Evolutionary conservation across 164 flowering plant genomes (phyloP).

Genomic region (Vitis rotundifolia): DNA sequence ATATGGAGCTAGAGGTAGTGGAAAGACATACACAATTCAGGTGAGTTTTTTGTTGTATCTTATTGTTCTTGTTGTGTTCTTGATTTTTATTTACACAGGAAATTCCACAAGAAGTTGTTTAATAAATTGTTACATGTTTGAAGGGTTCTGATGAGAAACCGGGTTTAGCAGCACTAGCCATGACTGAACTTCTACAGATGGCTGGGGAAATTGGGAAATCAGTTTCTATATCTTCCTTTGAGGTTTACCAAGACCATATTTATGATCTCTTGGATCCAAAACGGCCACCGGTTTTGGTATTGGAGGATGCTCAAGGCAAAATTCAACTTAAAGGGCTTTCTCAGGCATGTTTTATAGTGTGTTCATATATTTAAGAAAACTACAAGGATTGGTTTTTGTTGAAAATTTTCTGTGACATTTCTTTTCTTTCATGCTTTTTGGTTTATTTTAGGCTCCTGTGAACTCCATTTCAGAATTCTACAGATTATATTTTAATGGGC

Average conservation of each 20-base stretch:
- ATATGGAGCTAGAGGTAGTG: conserved; percentile 72
- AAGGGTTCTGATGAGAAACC: conserved; percentile 60
- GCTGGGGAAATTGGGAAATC: conserved; percentile 32
- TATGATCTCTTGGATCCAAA: conserved; percentile 55
- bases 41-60: conserved; percentile 21
- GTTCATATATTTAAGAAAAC: background rate
- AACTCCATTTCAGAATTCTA: conserved; percentile 57
- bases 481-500: conserved; percentile 27
- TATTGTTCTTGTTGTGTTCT: background rate
- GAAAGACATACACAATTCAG: conserved; percentile 67
- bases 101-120: background rate
- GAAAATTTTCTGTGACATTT: background rate
- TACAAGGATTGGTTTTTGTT: background rate
- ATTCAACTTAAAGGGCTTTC: conserved; percentile 73
- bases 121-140: background rate
- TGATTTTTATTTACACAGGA: background rate
- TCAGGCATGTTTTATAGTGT: conserved; percentile 35
- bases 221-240: conserved; percentile 57
- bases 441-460: conserved; percentile 47
- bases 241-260: conserved; percentile 51
- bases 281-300: conserved; percentile 35
- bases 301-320: conserved; percentile 54
- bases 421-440: background rate
- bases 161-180: conserved; percentile 60
- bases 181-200: conserved; percentile 48